These are phyloP conservation scores for Talaromyces rugulosus DNA, from an alignment of 2,329 filamentous ascomycete genomes.

Conservation along the genomic window DNA sequence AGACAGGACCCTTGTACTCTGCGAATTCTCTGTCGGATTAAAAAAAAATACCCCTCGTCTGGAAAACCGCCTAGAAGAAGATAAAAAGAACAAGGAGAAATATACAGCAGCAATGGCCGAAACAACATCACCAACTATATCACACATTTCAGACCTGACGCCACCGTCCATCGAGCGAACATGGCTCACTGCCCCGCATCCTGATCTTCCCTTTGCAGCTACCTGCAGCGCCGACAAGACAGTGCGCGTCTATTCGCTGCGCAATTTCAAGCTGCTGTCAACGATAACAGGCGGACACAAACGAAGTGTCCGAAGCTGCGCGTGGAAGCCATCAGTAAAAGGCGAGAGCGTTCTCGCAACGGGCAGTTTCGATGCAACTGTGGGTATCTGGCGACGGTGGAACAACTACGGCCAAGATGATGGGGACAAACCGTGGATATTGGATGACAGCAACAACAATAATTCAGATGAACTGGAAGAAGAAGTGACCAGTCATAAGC, in stretches of 20 bases:
- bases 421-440: conserved; percentile 22
- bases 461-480: neutral
- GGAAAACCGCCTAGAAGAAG: neutral
- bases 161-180: conserved; percentile 59
- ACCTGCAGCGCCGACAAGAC: conserved; percentile 83
- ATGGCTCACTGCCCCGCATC: conserved; percentile 83
- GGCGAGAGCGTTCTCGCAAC: conserved; percentile 77
- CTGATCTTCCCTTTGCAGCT: conserved; percentile 79
- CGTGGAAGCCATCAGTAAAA: conserved; percentile 74
- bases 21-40: neutral
- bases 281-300: conserved; percentile 83
- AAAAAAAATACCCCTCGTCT: neutral
- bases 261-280: conserved; percentile 72
- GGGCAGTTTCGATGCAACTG: conserved; percentile 88
- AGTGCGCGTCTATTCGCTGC: conserved; percentile 84
- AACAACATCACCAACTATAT: conserved; percentile 23
- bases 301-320: conserved; percentile 76
- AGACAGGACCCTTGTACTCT: neutral
- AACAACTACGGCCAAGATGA: conserved; percentile 25
- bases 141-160: conserved; percentile 48
- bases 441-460: conserved; percentile 16
- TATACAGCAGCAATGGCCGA: neutral
- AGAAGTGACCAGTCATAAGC: neutral
- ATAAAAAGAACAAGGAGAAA: neutral
- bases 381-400: conserved; percentile 74